Evolutionary conservation across 1,139 yeast genomes (phyloP).

Genomic region (Ashbya aceris): DNA sequence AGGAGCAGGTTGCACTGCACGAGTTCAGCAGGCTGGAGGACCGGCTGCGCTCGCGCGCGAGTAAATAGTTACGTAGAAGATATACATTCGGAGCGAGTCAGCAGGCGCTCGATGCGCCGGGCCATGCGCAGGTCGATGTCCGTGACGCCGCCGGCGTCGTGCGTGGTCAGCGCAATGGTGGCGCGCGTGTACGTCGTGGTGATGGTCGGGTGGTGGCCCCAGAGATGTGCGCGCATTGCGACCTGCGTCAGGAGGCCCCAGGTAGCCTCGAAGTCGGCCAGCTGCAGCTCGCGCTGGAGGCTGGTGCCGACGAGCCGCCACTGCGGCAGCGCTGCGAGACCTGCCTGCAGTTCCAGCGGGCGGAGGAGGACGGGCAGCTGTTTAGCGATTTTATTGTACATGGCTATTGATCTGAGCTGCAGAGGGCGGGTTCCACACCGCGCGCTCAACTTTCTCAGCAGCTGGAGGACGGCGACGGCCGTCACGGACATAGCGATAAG

Average conservation of each 20-base stretch:
- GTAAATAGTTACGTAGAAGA: not conserved
- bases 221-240: slow-evolving; percentile 48
- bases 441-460: too few species aligned
- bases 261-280: slow-evolving; percentile 48
- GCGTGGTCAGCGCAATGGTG: slow-evolving; percentile 52
- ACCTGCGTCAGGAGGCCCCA: slow-evolving; percentile 60
- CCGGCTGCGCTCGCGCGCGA: slow-evolving; percentile 13
- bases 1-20: slow-evolving; percentile 31
- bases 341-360: slow-evolving; percentile 8
- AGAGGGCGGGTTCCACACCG: not conserved
- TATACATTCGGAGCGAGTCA: slow-evolving; percentile 10
- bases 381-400: slow-evolving; percentile 29
- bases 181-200: slow-evolving; percentile 56
- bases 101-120: slow-evolving; percentile 37
- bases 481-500: too few species aligned
- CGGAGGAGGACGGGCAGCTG: slow-evolving; percentile 16
- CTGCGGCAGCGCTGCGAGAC: slow-evolving; percentile 7
- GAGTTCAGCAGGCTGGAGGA: slow-evolving; percentile 30
- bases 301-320: slow-evolving; percentile 16
- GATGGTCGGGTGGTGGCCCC: slow-evolving; percentile 70
- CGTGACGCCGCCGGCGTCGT: slow-evolving; percentile 52
- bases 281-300: slow-evolving; percentile 32
- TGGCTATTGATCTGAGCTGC: slow-evolving; percentile 6
- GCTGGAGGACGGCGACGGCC: too few species aligned
- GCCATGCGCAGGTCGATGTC: slow-evolving; percentile 56